These are phyloP conservation scores for Lasiosphaeria hispida DNA, from an alignment of 495 filamentous ascomycete genomes.

Conservation along the genomic window DNA sequence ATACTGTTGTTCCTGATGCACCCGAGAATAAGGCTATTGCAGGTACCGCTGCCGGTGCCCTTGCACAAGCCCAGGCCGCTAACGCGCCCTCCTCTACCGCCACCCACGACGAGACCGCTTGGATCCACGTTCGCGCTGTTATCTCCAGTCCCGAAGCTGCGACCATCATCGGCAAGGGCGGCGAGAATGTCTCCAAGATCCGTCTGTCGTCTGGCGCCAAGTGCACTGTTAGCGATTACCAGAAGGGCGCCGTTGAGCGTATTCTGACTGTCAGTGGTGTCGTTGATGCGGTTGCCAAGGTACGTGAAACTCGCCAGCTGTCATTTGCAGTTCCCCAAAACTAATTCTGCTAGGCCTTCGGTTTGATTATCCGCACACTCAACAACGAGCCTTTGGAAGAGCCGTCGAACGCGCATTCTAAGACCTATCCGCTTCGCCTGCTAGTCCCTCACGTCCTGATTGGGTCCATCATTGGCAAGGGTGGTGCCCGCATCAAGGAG, in stretches of 20 bases:
- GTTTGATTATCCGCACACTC: constrained; percentile 93
- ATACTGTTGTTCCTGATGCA: constrained; percentile 74
- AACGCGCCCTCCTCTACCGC: constrained; percentile 22
- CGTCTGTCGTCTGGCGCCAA: constrained; percentile 88
- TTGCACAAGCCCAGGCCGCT: constrained; percentile 36
- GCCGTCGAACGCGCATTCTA: constrained; percentile 85
- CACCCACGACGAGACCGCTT: constrained; percentile 78
- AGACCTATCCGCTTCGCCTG: constrained; percentile 94
- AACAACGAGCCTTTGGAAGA: constrained; percentile 91
- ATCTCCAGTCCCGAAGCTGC: constrained; percentile 97
- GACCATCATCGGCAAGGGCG: constrained; percentile 96
- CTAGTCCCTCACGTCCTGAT: constrained; percentile 96
- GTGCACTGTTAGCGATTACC: constrained; percentile 97
- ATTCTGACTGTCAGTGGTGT: constrained; percentile 94
- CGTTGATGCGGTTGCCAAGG: constrained; percentile 96
- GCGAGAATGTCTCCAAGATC: constrained; percentile 96
- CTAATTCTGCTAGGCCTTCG: constrained; percentile 71
- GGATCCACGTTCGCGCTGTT: constrained; percentile 94
- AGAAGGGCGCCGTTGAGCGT: constrained; percentile 92
- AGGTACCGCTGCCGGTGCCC: constrained; percentile 48
- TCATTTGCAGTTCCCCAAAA: background rate
- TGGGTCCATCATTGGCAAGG: constrained; percentile 97
- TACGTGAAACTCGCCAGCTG: constrained; percentile 41
- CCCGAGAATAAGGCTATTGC: constrained; percentile 37
- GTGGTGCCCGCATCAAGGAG: constrained; percentile 90